Base-by-base conservation (phyloP, 352 stramenopile species). In the Thalassiosira delicatula region DNA sequence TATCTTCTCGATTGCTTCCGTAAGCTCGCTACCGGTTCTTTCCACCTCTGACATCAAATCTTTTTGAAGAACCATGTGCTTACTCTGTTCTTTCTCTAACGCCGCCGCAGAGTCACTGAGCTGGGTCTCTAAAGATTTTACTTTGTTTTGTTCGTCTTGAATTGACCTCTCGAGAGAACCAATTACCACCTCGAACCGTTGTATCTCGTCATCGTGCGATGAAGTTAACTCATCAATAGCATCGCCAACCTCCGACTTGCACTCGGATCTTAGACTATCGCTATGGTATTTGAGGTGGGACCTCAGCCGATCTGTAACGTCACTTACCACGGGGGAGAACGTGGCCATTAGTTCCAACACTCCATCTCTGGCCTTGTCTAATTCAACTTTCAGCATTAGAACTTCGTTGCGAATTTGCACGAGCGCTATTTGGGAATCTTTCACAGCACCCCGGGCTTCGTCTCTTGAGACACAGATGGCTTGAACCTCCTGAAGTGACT, bases 131-230 rank as follows among this genome's bases (percentile, higher is more conserved):
- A 86, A 37, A 17, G n/a, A 49, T 12, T 53, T 73, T 19, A 67
- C 32, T 19, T 76, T 77, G 3, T 80, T 54, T 70, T 21, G 3
- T 57, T 76, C 69, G 21, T 37, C 53, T n/a, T 72, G 51, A 30
- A 76, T 70, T 40, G 76, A 65, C 12, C n/a, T 70, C 29, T 80
- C 49, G 17, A 82, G 69, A 66, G 72, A 66, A 30, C 27, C 32
- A 42, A 83, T 72, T 4, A 70, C 46, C 23, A 35, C 32, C 37
- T 75, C 65, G 14, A 86, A 70, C 29, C 56, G 23, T 67, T 67
- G 40, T n/a, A 63, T 82, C 25, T 86, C 79, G n/a, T 67, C 40
- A 32, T 86, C 63, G 27, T 86, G 79, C 27, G 40, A 61, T 35
- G n/a, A 59, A 11, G 60, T 57, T 17, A 75, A 19, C 37, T 72